Conservation (phyloP, 352 stramenopile genomes). For the Globisporangium emineosum region DNA sequence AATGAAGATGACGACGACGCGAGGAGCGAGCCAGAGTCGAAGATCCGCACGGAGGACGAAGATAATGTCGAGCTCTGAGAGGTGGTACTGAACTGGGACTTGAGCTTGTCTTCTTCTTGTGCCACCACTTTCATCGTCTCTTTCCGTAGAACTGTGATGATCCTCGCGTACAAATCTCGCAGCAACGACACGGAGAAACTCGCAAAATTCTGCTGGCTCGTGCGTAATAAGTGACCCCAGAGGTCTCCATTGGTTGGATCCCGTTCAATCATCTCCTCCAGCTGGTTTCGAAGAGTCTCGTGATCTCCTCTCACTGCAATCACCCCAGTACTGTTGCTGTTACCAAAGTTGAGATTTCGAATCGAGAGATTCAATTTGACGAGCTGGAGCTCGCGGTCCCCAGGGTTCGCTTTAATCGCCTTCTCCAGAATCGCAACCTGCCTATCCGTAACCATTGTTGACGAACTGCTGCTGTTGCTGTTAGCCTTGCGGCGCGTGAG, state of each 20-base stretch:
- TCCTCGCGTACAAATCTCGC: constrained; percentile 67
- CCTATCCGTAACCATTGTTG: constrained; percentile 52
- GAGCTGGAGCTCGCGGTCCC: constrained; percentile 35
- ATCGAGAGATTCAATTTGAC: constrained; percentile 55
- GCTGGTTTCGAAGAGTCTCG: constrained; percentile 25
- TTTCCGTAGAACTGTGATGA: constrained; percentile 46
- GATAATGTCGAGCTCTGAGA: constrained; percentile 1
- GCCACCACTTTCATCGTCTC: constrained; percentile 21
- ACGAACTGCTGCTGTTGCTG: constrained; percentile 16
- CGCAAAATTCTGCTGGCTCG: constrained; percentile 58
- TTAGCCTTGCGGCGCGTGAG: constrained; percentile 20
- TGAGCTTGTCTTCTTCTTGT: background rate
- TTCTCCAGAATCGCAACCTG: constrained; percentile 59
- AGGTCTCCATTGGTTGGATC: constrained; percentile 47
- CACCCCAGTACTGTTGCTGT: background rate
- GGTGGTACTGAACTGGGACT: background rate
- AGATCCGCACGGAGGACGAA: constrained; percentile 27
- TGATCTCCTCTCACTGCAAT: constrained; percentile 21
- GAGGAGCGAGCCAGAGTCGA: constrained; percentile 25
- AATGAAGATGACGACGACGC: background rate
- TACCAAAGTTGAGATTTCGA: background rate
- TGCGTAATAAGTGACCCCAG: constrained; percentile 56
- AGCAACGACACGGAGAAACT: constrained; percentile 66
- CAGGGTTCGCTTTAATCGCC: constrained; percentile 49
- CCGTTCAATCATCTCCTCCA: constrained; percentile 52